Percentiles rank a stretch among this genome's conserved stretches.
Conservation (phyloP, 2,329 filamentous ascomycete species). For the Colletotrichum paranaense region DNA sequence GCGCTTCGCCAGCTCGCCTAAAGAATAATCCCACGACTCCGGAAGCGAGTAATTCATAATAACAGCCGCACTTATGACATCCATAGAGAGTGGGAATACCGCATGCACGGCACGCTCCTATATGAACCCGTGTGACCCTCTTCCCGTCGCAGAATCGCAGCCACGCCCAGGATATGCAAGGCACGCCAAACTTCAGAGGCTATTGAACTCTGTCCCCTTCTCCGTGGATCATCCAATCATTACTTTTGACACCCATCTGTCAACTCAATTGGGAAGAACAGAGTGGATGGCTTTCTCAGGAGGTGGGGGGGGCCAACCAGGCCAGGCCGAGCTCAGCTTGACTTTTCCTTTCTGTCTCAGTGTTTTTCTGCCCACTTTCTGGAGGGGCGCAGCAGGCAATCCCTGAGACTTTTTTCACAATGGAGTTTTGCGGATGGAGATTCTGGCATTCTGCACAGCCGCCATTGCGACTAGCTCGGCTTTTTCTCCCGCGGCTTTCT, state of each 20-base stretch:
- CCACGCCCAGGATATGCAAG: neutral
- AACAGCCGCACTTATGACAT: neutral
- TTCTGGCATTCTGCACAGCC: conserved; percentile 2
- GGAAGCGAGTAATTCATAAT: neutral
- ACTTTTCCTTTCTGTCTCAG: neutral
- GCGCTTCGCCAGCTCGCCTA: neutral
- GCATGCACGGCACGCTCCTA: neutral
- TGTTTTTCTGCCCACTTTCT: neutral
- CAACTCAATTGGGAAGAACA: neutral
- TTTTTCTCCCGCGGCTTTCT: neutral
- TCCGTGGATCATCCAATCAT: neutral
- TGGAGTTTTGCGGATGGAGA: neutral
- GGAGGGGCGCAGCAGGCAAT: neutral
- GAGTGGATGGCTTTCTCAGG: neutral
- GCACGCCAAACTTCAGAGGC: neutral
- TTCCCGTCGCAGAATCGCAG: neutral
- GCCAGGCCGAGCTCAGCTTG: no score
- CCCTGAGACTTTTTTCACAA: neutral
- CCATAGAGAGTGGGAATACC: no score
- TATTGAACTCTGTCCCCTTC: neutral
- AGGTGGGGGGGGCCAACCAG: no score
- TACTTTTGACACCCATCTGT: neutral
- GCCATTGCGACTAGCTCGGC: neutral
- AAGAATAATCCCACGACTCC: neutral
- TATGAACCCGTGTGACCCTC: neutral